A percentile compares a stretch with the other conserved stretches of the same genome.
phyloP scores from a whole-genome alignment of 768 basidiomycete species.

The Tulasnella sp. region DNA sequence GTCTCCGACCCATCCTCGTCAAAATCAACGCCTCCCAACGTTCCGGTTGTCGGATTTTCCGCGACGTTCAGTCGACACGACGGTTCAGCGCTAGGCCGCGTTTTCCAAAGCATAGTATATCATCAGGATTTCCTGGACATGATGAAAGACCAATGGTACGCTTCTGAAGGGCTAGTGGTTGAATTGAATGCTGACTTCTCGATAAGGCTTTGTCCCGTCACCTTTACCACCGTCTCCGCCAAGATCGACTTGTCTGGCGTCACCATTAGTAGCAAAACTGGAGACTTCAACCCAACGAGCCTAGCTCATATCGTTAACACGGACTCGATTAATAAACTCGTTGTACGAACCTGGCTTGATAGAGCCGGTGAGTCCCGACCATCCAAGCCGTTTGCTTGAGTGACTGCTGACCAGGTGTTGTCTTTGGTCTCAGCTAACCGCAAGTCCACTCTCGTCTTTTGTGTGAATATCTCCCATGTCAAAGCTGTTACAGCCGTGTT shows the following conservation, averaged over 20 bases:
- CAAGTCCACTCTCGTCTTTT: constrained; percentile 89
- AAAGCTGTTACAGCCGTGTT: constrained; percentile 67
- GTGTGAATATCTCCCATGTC: constrained; percentile 80
- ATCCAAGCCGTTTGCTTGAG: constrained; percentile 2
- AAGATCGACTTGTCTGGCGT: constrained; percentile 66
- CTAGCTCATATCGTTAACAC: constrained; percentile 82
- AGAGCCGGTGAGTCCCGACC: constrained; percentile 56
- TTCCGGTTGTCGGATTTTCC: constrained; percentile 90
- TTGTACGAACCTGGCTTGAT: constrained; percentile 82
- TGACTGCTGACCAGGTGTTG: background rate
- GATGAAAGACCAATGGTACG: constrained; percentile 84
- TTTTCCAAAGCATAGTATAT: constrained; percentile 89
- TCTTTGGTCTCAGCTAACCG: constrained; percentile 45
- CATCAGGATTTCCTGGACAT: constrained; percentile 87
- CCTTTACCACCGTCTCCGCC: constrained; percentile 77
- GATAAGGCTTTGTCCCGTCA: constrained; percentile 74
- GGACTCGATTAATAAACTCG: constrained; percentile 64
- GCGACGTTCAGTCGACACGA: constrained; percentile 94
- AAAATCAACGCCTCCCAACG: constrained; percentile 30
- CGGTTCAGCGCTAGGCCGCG: constrained; percentile 77
- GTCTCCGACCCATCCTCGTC: constrained; percentile 42
- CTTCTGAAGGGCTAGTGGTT: background rate
- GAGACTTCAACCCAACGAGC: constrained; percentile 77
- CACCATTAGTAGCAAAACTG: constrained; percentile 58
- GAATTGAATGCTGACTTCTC: background rate